These are phyloP conservation scores for Xerocomus spinulosus DNA, from an alignment of 768 basidiomycete genomes.

Conservation along the genomic window DNA sequence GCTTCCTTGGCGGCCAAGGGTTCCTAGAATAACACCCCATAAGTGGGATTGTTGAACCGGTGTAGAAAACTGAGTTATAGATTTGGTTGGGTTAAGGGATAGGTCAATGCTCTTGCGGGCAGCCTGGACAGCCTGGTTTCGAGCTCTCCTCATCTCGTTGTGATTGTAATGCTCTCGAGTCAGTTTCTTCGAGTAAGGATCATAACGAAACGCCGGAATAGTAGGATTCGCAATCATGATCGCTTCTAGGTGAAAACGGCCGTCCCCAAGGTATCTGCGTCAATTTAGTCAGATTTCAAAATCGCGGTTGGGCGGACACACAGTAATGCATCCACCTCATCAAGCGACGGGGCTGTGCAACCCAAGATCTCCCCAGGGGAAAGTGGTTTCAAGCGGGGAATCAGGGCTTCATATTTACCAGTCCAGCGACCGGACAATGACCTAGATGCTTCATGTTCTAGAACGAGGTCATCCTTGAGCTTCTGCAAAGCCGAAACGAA, in stretches of 20 bases:
- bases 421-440: constrained; percentile 37
- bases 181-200: constrained; percentile 96
- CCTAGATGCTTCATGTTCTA: constrained; percentile 28
- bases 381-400: constrained; percentile 86
- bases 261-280: constrained; percentile 92
- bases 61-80: constrained; percentile 14
- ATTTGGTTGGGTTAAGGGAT: constrained; percentile 5
- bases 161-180: constrained; percentile 92
- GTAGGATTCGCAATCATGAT: constrained; percentile 99
- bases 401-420: constrained; percentile 66
- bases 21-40: constrained; percentile 95
- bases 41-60: constrained; percentile 26
- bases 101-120: constrained; percentile 61
- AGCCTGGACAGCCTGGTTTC: constrained; percentile 69
- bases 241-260: constrained; percentile 95
- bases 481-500: constrained; percentile 91
- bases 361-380: constrained; percentile 97
- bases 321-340: constrained; percentile 87
- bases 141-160: constrained; percentile 71
- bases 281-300: constrained; percentile 1
- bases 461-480: constrained; percentile 72
- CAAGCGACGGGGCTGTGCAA: constrained; percentile 86
- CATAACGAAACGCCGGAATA: constrained; percentile 94
- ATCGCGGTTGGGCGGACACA: constrained; percentile 35
- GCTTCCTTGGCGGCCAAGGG: constrained; percentile 91